Percentiles rank a stretch among this genome's conserved stretches.
Conservation (phyloP, 441 rosid genomes). For the Lepidium campestre region DNA sequence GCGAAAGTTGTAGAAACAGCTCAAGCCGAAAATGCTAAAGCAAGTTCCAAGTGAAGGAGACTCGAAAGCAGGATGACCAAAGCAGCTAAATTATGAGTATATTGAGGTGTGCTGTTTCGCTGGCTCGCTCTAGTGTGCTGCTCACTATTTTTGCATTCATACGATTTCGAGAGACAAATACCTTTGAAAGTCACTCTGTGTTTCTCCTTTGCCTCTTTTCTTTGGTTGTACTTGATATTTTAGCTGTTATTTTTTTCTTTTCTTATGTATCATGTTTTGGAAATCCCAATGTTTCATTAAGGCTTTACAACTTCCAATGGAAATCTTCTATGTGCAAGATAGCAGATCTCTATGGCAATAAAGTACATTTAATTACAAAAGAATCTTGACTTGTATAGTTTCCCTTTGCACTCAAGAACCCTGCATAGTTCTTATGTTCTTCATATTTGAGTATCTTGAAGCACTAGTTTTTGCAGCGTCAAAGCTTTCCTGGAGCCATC, state of each 20-base stretch:
- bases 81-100: slow-evolving; percentile 6
- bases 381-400: slow-evolving; percentile 1
- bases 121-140: slow-evolving; percentile 1
- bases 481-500: slow-evolving; percentile 62
- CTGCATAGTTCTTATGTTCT: neutral
- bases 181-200: slow-evolving; percentile 2
- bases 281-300: neutral
- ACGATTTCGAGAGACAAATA: slow-evolving; percentile 15
- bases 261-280: slow-evolving; percentile 12
- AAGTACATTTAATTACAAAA: slow-evolving; percentile 21
- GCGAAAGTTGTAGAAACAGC: slow-evolving; percentile 39
- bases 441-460: neutral
- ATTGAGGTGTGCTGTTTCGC: neutral
- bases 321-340: slow-evolving; percentile 21
- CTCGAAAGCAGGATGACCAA: slow-evolving; percentile 26
- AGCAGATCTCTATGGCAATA: neutral
- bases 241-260: neutral
- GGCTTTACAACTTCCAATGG: slow-evolving; percentile 10
- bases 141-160: slow-evolving; percentile 9
- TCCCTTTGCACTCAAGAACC: slow-evolving; percentile 3
- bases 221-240: slow-evolving; percentile 12
- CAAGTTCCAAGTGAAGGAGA: slow-evolving; percentile 46
- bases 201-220: neutral
- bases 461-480: slow-evolving; percentile 24
- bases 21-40: slow-evolving; percentile 44